Evolutionary conservation across 2,329 filamentous ascomycete genomes (phyloP), one percentile per base, ranked within the genome.

Genomic region (Arachnomyces sp.): DNA sequence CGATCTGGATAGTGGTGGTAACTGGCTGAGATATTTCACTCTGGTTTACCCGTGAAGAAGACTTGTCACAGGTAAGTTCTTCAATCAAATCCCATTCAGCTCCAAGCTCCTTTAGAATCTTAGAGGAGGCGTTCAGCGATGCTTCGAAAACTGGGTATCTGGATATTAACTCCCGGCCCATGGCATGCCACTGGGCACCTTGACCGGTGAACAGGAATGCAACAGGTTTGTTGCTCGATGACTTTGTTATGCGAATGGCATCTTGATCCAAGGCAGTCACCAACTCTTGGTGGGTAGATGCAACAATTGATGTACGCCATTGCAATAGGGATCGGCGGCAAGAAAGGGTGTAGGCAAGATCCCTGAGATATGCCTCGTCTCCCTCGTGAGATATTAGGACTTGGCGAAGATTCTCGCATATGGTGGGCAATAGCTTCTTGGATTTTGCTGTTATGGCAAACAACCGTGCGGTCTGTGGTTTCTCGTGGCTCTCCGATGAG

Each of bases 1-100:
- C 47, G 4, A 57, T 38, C 34, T 58, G 55, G 5, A 57, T 8
- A 2, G 43, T 48, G 7, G 53, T 56, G 31, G 49, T 54, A 1
- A 50, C 7, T 9, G 53, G 49, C 32, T 57, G 54, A n/a, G 39
- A 43, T 28, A 52, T 37, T 7, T 46, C 40, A 1, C 50, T 44
- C 7, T 38, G 20, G 29, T 50, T 33, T 4, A 55, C 36, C 11
- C 42, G 42, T 13, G 44, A 48, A 12, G 31, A 25, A 16, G 25
- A 13, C 4, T n/a, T 28, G 28, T 37, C 7, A 32, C 14, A 4
- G 52, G 5, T 25, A 25, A 25, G 20, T 9, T 25, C 20, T 9
- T 25, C 20, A 5, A 25, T 25, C 20, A 25, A 25, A 25, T 9
- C 9, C 20, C 20, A 25, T 5, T 5, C 9, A 5, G 20, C 20